Conservation (phyloP, 2,329 filamentous ascomycete species). For the Colletotrichum noveboracense region DNA sequence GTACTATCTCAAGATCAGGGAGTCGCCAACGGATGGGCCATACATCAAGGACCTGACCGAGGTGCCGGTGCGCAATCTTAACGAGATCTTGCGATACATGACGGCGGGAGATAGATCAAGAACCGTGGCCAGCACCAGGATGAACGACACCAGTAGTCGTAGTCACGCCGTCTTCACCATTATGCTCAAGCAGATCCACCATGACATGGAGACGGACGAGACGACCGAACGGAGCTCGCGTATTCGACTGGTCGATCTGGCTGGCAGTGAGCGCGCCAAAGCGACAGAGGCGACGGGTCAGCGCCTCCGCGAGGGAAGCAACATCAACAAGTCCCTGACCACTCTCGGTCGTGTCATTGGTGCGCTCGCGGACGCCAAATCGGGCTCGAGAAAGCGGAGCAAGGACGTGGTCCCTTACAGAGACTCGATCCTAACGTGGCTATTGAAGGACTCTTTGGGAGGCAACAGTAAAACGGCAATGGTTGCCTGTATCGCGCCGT, state of each 20-base stretch:
- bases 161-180: conserved; percentile 98
- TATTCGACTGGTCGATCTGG: conserved; percentile 93
- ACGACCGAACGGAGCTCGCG: conserved; percentile 94
- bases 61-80: conserved; percentile 84
- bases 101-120: conserved; percentile 85
- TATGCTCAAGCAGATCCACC: conserved; percentile 96
- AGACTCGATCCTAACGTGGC: conserved; percentile 83
- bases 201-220: conserved; percentile 96
- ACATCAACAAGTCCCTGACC: conserved; percentile 98
- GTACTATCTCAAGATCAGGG: conserved; percentile 95
- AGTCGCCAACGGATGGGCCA: conserved; percentile 92
- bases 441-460: conserved; percentile 93
- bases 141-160: conserved; percentile 98
- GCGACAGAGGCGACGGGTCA: conserved; percentile 93
- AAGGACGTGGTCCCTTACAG: conserved; percentile 84
- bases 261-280: conserved; percentile 93
- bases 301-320: conserved; percentile 90
- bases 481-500: conserved; percentile 96
- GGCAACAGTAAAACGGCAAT: conserved; percentile 99
- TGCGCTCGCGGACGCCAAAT: conserved; percentile 77
- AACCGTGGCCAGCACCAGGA: conserved; percentile 93
- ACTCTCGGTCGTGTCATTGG: conserved; percentile 96
- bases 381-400: conserved; percentile 56
- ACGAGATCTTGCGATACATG: conserved; percentile 91
- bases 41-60: conserved; percentile 98